Evolutionary conservation across 2,329 filamentous ascomycete species (phyloP), one percentile per base, ranked within the genome.

Genomic region (Talaromyces marneffei): DNA sequence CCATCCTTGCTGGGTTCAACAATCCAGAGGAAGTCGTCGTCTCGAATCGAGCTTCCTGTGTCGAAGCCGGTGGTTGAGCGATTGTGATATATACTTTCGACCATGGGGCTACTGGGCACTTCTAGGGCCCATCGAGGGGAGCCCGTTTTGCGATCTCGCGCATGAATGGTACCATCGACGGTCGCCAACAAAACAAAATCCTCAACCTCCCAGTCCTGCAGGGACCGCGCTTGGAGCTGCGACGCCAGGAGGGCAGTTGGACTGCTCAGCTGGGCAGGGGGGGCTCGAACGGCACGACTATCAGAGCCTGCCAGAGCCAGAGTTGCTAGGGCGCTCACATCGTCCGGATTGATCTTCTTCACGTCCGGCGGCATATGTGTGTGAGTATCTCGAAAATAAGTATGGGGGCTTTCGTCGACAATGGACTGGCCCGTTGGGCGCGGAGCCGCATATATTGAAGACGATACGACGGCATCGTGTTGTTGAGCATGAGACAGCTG

Each of bases 171-270:
- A 83, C 94, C 94, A 83, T 97, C 92, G 86, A 97, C 90, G 85
- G 94, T 97, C 90, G 94, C 93, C 89, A 99, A 83, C 83, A 99
- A 91, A 81, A 97, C 90, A 85, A 97, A 96, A 83, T 97, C 92
- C 90, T 97, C 93, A 80, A 97, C 92, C 89, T 97, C 91, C 93
- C 93, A 97, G 81, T 97, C 93, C 85, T 92, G 89, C 85, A 97
- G 83, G 83, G 89, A 95, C 87, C 93, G 92, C 92, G 92, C 93
- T 89, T 84, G 83, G 75, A 90, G 88, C 88, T 88, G 89, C 89
- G 90, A 87, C 81, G 88, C 85, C 77, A 89, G 82, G 71, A 86
- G 87, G 75, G 83, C 82, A 75, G 83, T 80, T 61, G 79, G 77
- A 74, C 82, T 83, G 79, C 83, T 85, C 75, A 82, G 80, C 79